These are phyloP conservation scores for Leishmania guyanensis DNA, from an alignment of 208 protist genomes.

Conservation along the genomic window DNA sequence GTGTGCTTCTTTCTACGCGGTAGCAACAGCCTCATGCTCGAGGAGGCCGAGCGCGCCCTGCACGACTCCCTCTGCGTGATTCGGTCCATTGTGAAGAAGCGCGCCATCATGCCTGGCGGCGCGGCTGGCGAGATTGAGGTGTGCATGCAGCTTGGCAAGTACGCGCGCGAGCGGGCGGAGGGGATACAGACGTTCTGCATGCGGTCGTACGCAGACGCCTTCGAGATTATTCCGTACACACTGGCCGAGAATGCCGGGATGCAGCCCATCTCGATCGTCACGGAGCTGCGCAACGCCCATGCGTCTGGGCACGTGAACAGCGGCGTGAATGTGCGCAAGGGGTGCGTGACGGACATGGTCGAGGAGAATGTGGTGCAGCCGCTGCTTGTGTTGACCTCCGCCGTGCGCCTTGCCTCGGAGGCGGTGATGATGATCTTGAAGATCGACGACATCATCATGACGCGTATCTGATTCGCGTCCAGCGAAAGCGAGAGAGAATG, in stretches of 20 bases:
- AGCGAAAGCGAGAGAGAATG: neutral
- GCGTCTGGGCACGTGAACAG: conserved; percentile 85
- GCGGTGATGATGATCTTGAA: conserved; percentile 99
- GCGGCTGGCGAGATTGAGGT: conserved; percentile 98
- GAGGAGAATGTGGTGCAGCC: conserved; percentile 99
- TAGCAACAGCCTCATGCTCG: conserved; percentile 97
- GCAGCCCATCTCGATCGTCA: conserved; percentile 98
- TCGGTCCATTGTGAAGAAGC: conserved; percentile 98
- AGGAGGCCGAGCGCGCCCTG: conserved; percentile 98
- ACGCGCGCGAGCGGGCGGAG: conserved; percentile 80
- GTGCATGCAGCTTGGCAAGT: conserved; percentile 89
- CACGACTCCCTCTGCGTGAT: conserved; percentile 99
- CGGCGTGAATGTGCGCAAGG: conserved; percentile 97
- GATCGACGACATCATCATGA: conserved; percentile 92
- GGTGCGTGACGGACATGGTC: conserved; percentile 97
- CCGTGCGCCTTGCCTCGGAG: conserved; percentile 98
- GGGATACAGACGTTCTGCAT: conserved; percentile 95
- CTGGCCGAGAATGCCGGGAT: conserved; percentile 99
- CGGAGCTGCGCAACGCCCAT: conserved; percentile 97
- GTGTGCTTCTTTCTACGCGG: conserved; percentile 97
- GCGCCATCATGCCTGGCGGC: conserved; percentile 95
- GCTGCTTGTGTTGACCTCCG: conserved; percentile 95
- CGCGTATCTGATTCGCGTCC: conserved; percentile 43
- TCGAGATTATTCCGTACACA: conserved; percentile 99
- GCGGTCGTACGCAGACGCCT: conserved; percentile 96